Percentiles rank a stretch among this genome's conserved stretches.
Conservation (phyloP, 169 alveolate genomes). For the Plasmodium berghei region DNA sequence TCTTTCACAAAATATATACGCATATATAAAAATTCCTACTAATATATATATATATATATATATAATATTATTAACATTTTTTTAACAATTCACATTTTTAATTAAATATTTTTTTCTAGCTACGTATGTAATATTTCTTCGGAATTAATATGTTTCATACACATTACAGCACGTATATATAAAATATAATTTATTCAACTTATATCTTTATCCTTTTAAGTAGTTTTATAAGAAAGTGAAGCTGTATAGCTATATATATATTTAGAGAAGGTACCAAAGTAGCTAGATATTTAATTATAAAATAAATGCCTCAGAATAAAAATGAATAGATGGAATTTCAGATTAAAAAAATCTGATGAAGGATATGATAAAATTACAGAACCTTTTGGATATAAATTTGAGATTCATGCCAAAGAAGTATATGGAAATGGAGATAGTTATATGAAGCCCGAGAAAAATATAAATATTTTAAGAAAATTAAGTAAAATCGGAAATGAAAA, state of each 20-base stretch:
- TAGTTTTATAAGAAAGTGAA: neutral
- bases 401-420: conserved; percentile 14
- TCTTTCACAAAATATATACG: neutral
- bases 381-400: conserved; percentile 73
- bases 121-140: no score
- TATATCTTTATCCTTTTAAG: no score
- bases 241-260: neutral
- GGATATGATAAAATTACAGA: conserved; percentile 33
- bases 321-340: conserved; percentile 73
- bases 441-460: conserved; percentile 44
- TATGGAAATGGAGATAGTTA: conserved; percentile 69
- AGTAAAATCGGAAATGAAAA: conserved; percentile 49
- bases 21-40: neutral
- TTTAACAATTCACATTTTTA: no score
- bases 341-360: conserved; percentile 36
- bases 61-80: no score
- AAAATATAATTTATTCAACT: no score
- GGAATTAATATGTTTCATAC: no score
- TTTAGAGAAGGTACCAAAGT: neutral
- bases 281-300: no score
- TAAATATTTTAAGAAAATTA: conserved; percentile 37
- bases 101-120: no score
- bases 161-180: no score
- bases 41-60: conserved; percentile 1
- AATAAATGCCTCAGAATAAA: conserved; percentile 6